Percentiles rank a stretch among this genome's conserved stretches.
Evolutionary conservation across 192 early-diverging fungal genomes (phyloP).

Genomic region (Podila epigama): DNA sequence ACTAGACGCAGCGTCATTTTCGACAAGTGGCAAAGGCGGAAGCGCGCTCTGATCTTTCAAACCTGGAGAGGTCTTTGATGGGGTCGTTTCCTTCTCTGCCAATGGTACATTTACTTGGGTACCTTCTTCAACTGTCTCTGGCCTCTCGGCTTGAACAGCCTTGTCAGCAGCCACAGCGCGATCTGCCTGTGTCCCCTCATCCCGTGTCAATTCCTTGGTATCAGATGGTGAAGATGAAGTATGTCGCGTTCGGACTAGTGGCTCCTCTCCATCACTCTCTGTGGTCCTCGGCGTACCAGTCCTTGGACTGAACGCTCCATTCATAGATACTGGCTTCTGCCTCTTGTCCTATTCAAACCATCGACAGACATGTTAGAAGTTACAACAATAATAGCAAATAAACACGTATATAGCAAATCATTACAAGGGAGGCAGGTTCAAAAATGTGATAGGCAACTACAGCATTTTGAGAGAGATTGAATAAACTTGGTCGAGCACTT

Average conservation of each 20-base stretch:
- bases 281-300: neutral
- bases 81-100: neutral
- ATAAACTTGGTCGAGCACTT: neutral
- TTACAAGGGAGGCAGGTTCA: too few relatives aligned
- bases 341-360: conserved; percentile 7
- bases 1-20: neutral
- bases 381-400: neutral
- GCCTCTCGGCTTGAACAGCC: conserved; percentile 23
- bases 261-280: conserved; percentile 8
- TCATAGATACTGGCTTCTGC: neutral
- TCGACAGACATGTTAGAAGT: neutral
- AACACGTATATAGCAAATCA: neutral
- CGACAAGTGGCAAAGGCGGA: neutral
- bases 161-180: conserved; percentile 24
- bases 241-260: neutral
- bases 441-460: neutral
- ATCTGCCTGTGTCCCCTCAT: conserved; percentile 31
- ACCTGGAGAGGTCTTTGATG: neutral
- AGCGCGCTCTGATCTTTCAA: neutral
- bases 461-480: neutral
- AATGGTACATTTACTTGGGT: conserved; percentile 14
- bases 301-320: conserved; percentile 1
- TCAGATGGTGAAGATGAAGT: neutral
- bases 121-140: conserved; percentile 25
- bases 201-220: neutral